Evolutionary conservation across 1,139 yeast species (phyloP).

Genomic region (Arxiozyma telluris): DNA sequence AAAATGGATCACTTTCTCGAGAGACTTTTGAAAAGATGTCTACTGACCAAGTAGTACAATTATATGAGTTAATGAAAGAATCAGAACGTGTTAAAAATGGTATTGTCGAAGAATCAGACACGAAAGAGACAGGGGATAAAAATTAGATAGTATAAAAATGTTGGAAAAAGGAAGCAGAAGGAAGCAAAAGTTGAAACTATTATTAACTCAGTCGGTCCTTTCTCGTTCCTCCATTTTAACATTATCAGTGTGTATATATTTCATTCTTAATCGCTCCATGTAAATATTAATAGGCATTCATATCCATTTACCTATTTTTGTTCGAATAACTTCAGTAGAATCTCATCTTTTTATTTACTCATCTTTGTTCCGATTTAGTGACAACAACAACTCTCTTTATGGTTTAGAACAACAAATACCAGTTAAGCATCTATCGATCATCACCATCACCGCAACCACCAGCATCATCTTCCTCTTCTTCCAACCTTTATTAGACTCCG

Average conservation of each 20-base stretch:
- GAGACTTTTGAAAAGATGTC: conserved; percentile 71
- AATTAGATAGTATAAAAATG: no score
- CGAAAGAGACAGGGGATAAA: neutral
- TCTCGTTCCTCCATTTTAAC: neutral
- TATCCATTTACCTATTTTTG: no score
- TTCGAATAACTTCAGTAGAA: neutral
- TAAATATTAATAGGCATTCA: no score
- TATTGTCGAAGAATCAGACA: neutral
- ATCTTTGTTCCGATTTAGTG: neutral
- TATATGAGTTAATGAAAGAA: conserved; percentile 64
- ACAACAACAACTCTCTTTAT: neutral
- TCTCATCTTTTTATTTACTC: neutral
- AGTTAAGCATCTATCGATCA: no score
- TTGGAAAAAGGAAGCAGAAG: neutral
- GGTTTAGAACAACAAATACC: neutral
- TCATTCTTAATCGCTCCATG: no score
- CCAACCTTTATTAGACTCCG: neutral
- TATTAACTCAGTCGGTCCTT: no score
- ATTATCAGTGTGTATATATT: neutral
- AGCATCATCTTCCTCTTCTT: neutral
- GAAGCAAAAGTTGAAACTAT: no score
- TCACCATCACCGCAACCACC: neutral
- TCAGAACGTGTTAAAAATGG: conserved; percentile 30
- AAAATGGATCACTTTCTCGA: conserved; percentile 54
- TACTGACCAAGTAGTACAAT: conserved; percentile 86